Evolutionary conservation across 768 basidiomycete species (phyloP), one percentile per base, ranked within the genome.

Genomic region (Auricularia heimuer): DNA sequence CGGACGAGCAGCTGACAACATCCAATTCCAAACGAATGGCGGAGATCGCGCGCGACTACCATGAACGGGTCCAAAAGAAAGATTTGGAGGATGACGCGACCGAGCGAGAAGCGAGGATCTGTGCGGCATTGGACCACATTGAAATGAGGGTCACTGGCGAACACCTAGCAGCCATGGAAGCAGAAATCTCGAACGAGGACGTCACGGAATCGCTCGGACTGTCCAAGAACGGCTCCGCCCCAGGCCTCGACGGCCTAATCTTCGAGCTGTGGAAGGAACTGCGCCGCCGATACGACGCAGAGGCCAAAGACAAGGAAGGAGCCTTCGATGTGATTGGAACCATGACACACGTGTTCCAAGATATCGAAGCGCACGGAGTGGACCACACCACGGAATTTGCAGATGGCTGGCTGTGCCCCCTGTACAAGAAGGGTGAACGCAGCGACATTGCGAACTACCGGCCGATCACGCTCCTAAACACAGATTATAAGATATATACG

Each of bases 381-480:
- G n/a, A 16, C 6, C 3, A 51, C 4, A 16, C 8, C 21, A 21
- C 47, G n/a, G 18, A 4, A 16, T 51, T 51, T 16, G 14, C 47
- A 16, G 47, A 51, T 3, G 47, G 47, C 42, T 42, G 66, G 56
- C 64, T 68, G 63, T 67, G 58, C 45, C 54, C 62, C 7, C 63
- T 68, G 3, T 67, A 64, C 37, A 68, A 67, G 34, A 68, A 68
- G 39, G 45, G 54, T 18, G 54, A 63, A 18, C 34, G 51, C 14
- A 11, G n/a, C 3, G 29, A 47, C 1, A 64, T 67, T 18, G 44
- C 29, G 42, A 68, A 68, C 67, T 68, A 68, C 63, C 2, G 67
- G 8, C 67, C 67, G 21, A 67, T 68, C 8, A 67, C 67, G 24
- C 56, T 68, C 1, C 67, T 68, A 1, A 64, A 64, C 60, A 64